Percentiles rank a stretch among this genome's conserved stretches.
phyloP scores from a whole-genome alignment of 768 basidiomycete species.

The Hypsizygus marmoreus region DNA sequence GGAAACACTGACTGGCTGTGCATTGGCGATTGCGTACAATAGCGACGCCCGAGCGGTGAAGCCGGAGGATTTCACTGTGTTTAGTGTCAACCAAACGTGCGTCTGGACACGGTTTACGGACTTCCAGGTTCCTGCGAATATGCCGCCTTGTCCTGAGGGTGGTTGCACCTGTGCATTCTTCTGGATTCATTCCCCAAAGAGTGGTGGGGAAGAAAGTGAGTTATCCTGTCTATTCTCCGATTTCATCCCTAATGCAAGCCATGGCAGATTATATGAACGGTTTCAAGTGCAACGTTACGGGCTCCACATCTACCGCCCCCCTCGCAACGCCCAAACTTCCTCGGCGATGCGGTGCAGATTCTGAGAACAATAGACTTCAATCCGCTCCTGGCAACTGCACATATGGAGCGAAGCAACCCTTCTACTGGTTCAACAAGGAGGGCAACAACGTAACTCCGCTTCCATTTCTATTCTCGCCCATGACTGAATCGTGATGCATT shows the following conservation, averaged over 20 bases:
- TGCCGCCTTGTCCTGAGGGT: slow-evolving; percentile 68
- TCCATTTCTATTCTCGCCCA: not conserved
- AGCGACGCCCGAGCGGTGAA: slow-evolving; percentile 54
- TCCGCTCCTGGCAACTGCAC: slow-evolving; percentile 65
- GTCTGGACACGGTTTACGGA: slow-evolving; percentile 72
- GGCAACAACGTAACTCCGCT: slow-evolving; percentile 54
- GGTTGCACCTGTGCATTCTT: slow-evolving; percentile 74
- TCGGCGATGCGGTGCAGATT: slow-evolving; percentile 68
- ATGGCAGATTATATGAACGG: slow-evolving; percentile 82
- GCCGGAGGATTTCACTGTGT: slow-evolving; percentile 71
- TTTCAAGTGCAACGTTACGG: slow-evolving; percentile 66
- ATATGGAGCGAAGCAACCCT: slow-evolving; percentile 68
- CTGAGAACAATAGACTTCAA: slow-evolving; percentile 40
- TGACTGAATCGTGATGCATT: not conserved
- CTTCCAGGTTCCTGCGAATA: slow-evolving; percentile 63
- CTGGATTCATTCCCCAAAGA: slow-evolving; percentile 68
- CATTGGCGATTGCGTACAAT: slow-evolving; percentile 78
- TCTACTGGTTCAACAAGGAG: slow-evolving; percentile 70
- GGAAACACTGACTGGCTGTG: slow-evolving; percentile 62
- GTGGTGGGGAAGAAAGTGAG: slow-evolving; percentile 67
- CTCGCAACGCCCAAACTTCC: slow-evolving; percentile 59
- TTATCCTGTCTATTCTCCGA: no score
- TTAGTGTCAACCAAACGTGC: slow-evolving; percentile 75
- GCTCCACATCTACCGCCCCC: slow-evolving; percentile 49
- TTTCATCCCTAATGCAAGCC: no score